phyloP scores from a whole-genome alignment of 495 filamentous ascomycete genomes.

The Penicillium nucicola region DNA sequence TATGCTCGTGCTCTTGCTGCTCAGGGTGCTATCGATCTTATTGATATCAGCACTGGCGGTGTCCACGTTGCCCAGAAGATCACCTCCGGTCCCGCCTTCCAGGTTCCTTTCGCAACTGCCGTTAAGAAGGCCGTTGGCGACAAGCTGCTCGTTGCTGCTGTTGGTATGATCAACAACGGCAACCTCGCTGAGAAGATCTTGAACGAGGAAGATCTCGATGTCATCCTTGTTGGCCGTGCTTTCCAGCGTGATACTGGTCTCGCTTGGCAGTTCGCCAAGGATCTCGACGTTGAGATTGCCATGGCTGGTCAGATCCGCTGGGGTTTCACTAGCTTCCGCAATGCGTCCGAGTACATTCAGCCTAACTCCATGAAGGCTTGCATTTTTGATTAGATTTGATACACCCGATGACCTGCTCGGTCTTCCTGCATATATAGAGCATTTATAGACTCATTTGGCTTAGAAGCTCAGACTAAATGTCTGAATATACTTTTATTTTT shows the following conservation, averaged over 20 bases:
- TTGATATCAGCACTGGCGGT: slow-evolving; percentile 66
- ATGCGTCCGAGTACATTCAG: slow-evolving; percentile 34
- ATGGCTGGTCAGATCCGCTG: slow-evolving; percentile 67
- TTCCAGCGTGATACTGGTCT: slow-evolving; percentile 71
- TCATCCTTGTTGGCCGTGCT: slow-evolving; percentile 58
- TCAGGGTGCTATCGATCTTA: slow-evolving; percentile 57
- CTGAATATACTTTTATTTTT: background rate
- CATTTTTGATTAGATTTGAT: slow-evolving; percentile 29
- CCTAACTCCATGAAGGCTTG: slow-evolving; percentile 37
- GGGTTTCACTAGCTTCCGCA: slow-evolving; percentile 43
- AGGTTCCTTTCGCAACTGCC: slow-evolving; percentile 59
- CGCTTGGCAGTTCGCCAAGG: slow-evolving; percentile 67
- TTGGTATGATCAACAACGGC: slow-evolving; percentile 63
- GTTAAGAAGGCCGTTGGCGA: slow-evolving; percentile 64
- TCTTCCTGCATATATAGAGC: background rate
- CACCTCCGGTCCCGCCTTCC: slow-evolving; percentile 56
- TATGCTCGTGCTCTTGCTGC: slow-evolving; percentile 55
- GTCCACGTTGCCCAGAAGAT: slow-evolving; percentile 58
- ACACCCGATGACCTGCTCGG: background rate
- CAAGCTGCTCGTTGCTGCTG: slow-evolving; percentile 56
- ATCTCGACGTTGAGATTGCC: slow-evolving; percentile 58
- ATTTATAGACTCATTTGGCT: background rate
- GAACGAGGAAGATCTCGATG: slow-evolving; percentile 57
- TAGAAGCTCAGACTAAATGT: background rate
- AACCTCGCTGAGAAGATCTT: slow-evolving; percentile 54